Conservation (phyloP, 495 filamentous ascomycete genomes). For the Aspergillus panamensis region DNA sequence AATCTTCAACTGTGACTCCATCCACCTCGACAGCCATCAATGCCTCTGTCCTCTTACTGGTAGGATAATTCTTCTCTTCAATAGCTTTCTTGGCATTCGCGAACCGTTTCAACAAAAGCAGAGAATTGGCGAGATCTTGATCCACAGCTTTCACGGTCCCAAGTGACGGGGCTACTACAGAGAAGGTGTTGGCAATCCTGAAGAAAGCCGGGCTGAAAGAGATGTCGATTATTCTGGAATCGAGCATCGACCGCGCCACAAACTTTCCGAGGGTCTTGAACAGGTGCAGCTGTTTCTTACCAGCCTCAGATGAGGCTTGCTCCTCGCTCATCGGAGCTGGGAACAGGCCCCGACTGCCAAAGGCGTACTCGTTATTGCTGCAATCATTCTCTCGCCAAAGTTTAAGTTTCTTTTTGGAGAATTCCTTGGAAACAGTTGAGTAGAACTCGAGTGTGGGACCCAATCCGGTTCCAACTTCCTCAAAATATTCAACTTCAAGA, state of each 20-base stretch:
- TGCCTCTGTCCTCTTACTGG: conserved; percentile 65
- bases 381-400: conserved; percentile 93
- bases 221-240: conserved; percentile 96
- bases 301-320: conserved; percentile 68
- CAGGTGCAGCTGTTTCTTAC: conserved; percentile 75
- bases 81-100: conserved; percentile 75
- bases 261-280: conserved; percentile 98
- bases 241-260: conserved; percentile 95
- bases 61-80: conserved; percentile 61
- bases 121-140: conserved; percentile 74
- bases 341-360: conserved; percentile 82
- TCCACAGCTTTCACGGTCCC: conserved; percentile 93
- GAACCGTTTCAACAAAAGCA: conserved; percentile 87
- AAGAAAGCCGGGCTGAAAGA: conserved; percentile 98
- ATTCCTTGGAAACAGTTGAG: conserved; percentile 95
- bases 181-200: conserved; percentile 76
- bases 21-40: conserved; percentile 67
- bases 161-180: conserved; percentile 75
- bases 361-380: conserved; percentile 76
- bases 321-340: conserved; percentile 86
- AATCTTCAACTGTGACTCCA: conserved; percentile 74
- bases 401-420: conserved; percentile 93
- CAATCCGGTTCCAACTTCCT: conserved; percentile 95
- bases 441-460: conserved; percentile 98
- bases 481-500: conserved; percentile 97